A percentile compares a stretch with the other conserved stretches of the same genome.
These are phyloP conservation scores for Blastocystis sp. DNA, from an alignment of 352 stramenopile species.

Conservation along the genomic window DNA sequence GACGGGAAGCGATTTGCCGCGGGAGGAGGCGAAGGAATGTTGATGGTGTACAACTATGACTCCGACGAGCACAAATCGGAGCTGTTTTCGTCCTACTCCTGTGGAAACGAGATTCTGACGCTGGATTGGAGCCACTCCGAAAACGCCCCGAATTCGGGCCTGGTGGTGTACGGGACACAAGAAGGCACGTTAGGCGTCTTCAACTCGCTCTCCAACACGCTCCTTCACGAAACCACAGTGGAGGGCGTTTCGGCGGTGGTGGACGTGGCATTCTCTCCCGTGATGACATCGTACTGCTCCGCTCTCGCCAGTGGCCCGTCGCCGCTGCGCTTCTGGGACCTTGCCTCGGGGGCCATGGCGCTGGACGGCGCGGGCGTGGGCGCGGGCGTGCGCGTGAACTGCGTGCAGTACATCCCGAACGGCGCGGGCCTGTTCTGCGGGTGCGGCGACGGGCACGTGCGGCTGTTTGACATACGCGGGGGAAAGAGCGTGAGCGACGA, in stretches of 20 bases:
- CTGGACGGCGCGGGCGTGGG: constrained; percentile 3
- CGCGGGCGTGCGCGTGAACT: constrained; percentile 18
- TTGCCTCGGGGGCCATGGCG: not conserved
- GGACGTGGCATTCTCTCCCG: constrained; percentile 30
- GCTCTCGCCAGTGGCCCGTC: not conserved
- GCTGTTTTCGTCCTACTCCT: constrained; percentile 30
- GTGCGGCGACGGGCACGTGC: constrained; percentile 18
- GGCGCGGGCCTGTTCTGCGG: constrained; percentile 45
- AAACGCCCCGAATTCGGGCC: not conserved
- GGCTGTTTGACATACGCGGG: constrained; percentile 35
- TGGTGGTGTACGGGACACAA: constrained; percentile 30
- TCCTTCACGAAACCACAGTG: constrained; percentile 19
- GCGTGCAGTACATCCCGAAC: constrained; percentile 20
- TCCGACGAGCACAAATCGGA: not conserved
- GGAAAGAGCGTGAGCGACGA: not conserved
- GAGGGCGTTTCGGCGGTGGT: constrained; percentile 7
- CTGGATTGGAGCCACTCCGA: constrained; percentile 38
- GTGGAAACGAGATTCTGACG: constrained; percentile 49
- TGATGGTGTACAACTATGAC: constrained; percentile 34
- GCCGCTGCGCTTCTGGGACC: constrained; percentile 38
- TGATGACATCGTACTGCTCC: constrained; percentile 10
- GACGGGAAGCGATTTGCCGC: constrained; percentile 38
- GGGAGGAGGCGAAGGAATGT: constrained; percentile 47
- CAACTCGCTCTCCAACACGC: constrained; percentile 9
- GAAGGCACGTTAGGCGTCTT: constrained; percentile 14